Evolutionary conservation across 2,329 filamentous ascomycete species (phyloP).

Genomic region (Ophiostoma tasmaniense): DNA sequence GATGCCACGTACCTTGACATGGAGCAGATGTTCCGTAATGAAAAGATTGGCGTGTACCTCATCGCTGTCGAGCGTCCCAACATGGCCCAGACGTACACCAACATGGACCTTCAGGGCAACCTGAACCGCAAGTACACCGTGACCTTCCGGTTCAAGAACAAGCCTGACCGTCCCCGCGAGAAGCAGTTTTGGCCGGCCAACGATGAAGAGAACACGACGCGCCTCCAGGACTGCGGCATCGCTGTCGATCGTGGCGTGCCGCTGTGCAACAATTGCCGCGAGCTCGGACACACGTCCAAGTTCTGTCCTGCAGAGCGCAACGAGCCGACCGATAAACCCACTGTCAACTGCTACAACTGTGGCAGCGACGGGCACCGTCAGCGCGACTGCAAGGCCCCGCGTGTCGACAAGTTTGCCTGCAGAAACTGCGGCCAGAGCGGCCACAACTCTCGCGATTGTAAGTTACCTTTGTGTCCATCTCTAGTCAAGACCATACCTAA

Average conservation of each 20-base stretch:
- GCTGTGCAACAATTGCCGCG: slow-evolving; percentile 55
- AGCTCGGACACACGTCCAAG: slow-evolving; percentile 55
- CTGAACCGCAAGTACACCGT: slow-evolving; percentile 56
- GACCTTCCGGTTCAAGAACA: slow-evolving; percentile 51
- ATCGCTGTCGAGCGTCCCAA: slow-evolving; percentile 51
- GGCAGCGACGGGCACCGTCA: slow-evolving; percentile 54
- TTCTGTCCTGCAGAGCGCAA: slow-evolving; percentile 49
- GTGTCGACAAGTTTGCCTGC: slow-evolving; percentile 57
- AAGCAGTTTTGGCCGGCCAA: slow-evolving; percentile 50
- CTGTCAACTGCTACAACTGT: slow-evolving; percentile 59
- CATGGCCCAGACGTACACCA: slow-evolving; percentile 49
- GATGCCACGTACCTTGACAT: slow-evolving; percentile 51
- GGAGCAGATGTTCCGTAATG: slow-evolving; percentile 50
- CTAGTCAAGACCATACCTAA: slow-evolving; percentile 21
- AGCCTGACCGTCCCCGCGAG: slow-evolving; percentile 51
- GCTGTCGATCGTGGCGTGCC: slow-evolving; percentile 50
- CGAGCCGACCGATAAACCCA: slow-evolving; percentile 35
- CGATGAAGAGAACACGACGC: slow-evolving; percentile 51
- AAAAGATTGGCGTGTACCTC: slow-evolving; percentile 48
- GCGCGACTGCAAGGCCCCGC: slow-evolving; percentile 57
- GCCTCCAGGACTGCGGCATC: slow-evolving; percentile 59
- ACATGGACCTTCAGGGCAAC: slow-evolving; percentile 65
- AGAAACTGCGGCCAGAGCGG: slow-evolving; percentile 55
- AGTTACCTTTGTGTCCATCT: slow-evolving; percentile 20
- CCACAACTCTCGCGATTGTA: slow-evolving; percentile 44